These are phyloP conservation scores for Nitzschia sp. DNA, from an alignment of 108 stramenopile species.

Conservation along the genomic window DNA sequence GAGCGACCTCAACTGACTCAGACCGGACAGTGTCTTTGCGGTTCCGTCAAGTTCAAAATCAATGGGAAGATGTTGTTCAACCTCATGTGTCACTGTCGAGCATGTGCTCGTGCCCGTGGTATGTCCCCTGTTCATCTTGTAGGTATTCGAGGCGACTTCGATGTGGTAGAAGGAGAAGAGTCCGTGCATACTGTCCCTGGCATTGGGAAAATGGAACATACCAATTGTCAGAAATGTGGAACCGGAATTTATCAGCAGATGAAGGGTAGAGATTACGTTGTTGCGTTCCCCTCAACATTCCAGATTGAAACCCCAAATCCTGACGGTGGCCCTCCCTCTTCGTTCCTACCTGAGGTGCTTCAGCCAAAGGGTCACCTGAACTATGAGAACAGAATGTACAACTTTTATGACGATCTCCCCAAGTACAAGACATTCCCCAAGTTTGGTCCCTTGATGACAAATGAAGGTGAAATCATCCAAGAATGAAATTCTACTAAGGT, in stretches of 20 bases:
- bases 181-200: neutral
- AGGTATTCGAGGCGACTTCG: neutral
- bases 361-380: neutral
- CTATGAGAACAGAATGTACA: neutral
- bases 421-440: slow-evolving; percentile 1
- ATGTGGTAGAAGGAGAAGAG: neutral
- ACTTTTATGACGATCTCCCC: neutral
- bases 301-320: neutral
- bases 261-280: neutral
- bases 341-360: neutral
- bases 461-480: neutral
- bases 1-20: neutral
- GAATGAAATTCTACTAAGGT: neutral
- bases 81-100: slow-evolving; percentile 1
- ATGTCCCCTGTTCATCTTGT: neutral
- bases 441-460: neutral
- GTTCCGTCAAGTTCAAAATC: neutral
- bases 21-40: neutral
- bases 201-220: neutral
- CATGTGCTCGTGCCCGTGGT: neutral
- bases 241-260: neutral
- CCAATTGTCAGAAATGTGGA: neutral
- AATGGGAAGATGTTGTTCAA: slow-evolving; percentile 2
- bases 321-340: neutral
- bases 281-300: neutral